Evolutionary conservation across 78 protist species (phyloP).

Genomic region (Dictyostelium firmibasis): DNA sequence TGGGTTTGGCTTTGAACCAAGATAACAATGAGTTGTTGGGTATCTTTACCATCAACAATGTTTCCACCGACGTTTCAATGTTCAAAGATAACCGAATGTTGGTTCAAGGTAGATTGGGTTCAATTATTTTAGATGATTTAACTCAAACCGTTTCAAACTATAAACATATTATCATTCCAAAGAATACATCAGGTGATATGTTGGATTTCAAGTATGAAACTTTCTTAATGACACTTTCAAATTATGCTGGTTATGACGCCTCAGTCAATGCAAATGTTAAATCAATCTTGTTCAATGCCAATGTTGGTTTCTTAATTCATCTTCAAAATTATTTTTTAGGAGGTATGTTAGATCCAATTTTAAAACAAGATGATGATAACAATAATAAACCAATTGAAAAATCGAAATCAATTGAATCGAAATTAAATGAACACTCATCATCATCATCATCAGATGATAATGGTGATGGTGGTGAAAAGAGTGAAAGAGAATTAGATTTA

Average conservation of each 20-base stretch:
- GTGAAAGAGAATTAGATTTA: not conserved
- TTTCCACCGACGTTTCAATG: slow-evolving; percentile 14
- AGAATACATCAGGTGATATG: not conserved
- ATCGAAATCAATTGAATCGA: not conserved
- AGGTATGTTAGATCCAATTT: slow-evolving; percentile 67
- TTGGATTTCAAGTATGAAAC: slow-evolving; percentile 30
- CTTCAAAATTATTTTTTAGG: slow-evolving; percentile 68
- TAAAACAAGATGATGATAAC: not conserved
- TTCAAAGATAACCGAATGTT: slow-evolving; percentile 45
- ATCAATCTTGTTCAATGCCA: slow-evolving; percentile 54
- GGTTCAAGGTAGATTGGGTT: slow-evolving; percentile 21
- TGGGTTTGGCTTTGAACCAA: slow-evolving; percentile 68
- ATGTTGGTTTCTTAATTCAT: slow-evolving; percentile 16
- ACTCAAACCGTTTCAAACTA: slow-evolving; percentile 8
- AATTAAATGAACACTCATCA: not conserved
- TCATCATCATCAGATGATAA: not conserved
- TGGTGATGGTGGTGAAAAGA: not conserved
- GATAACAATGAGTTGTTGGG: slow-evolving; percentile 36
- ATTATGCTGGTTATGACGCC: slow-evolving; percentile 54
- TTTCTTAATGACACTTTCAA: not conserved
- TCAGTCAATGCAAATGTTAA: slow-evolving; percentile 36
- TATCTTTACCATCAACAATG: slow-evolving; percentile 40
- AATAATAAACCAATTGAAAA: not conserved
- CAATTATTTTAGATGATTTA: slow-evolving; percentile 36
- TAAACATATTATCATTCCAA: slow-evolving; percentile 41